Base-by-base conservation (phyloP, 2,329 filamentous ascomycete genomes). In the Colletotrichum falcatum region DNA sequence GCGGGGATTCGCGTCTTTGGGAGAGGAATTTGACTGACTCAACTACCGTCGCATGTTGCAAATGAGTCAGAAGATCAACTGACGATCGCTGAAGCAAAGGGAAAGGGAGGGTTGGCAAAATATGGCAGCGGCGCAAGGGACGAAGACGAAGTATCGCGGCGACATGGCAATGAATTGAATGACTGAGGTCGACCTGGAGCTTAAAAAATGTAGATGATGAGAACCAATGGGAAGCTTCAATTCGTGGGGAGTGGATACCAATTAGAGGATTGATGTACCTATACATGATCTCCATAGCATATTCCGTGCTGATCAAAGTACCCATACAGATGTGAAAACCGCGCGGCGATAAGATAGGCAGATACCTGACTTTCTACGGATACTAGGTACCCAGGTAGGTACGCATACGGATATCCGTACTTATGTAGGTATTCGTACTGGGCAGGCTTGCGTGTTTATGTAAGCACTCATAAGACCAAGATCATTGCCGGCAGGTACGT, bases 221-320 rank as follows among this genome's bases (percentile, higher is more conserved):
- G 28, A 37, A 39, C 51, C 66, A 70, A 70, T 70, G 26, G 64
- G 23, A 58, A 67, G 67, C 67, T 62, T 48, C 58, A 62, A 59
- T 66, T 33, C 16, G 18, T 2, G 1, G 5, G 5, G 1, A 46
- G 61, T 60, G 61, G 60, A 20, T 28, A 35, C 23, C n/a, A 0
- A 0, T 20, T n/a, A n/a, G 20, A 0, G 1, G 4, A 5, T n/a
- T 8, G 12, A 20, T 9, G 58, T 53, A 61, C 16, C 23, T 5
- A 16, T 42, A 61, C 60, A 11, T 30, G 0, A 0, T 0, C 2
- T 0, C 5, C 1, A 1, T 2, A 12, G 2, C 5, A 28, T 2
- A 16, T 7, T 8, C 4, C 1, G 0, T 28, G 2, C 1, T 3
- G 1, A 14, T 3, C 3, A 8, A 7, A 18, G 59, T 61, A 53